These are phyloP conservation scores for Solanum appendiculatum DNA, from an alignment of 257 asterid genomes.

Conservation along the genomic window DNA sequence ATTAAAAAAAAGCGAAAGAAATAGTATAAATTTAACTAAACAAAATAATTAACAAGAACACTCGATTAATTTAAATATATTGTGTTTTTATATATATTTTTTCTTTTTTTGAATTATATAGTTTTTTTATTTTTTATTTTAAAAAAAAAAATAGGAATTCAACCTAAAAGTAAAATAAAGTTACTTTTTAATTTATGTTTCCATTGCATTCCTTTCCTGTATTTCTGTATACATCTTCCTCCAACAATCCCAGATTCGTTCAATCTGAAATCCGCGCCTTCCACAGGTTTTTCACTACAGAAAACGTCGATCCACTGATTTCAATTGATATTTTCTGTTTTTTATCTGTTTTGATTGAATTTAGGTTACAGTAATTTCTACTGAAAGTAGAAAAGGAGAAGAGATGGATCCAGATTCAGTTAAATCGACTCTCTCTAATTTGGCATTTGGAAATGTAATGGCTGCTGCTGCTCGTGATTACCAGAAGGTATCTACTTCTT, in stretches of 20 bases:
- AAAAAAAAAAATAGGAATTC: too few relatives aligned
- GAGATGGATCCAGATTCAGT: constrained; percentile 82
- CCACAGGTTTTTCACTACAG: neutral
- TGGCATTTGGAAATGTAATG: constrained; percentile 91
- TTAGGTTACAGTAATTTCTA: neutral
- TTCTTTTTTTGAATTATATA: too few relatives aligned
- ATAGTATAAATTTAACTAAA: too few relatives aligned
- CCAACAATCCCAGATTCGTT: neutral
- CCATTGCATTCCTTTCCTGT: neutral
- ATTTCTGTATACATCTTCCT: neutral
- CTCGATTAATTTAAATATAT: too few relatives aligned
- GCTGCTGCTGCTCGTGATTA: constrained; percentile 99
- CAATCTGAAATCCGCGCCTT: neutral
- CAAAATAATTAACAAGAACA: too few relatives aligned
- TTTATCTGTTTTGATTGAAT: neutral
- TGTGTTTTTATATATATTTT: too few relatives aligned
- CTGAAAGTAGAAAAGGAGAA: neutral
- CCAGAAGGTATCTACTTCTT: constrained; percentile 48
- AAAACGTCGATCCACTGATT: neutral
- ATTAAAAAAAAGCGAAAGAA: too few relatives aligned
- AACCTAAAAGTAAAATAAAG: too few relatives aligned
- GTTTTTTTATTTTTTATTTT: too few relatives aligned
- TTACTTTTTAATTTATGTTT: too few relatives aligned
- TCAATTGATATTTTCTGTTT: neutral
- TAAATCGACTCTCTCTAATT: constrained; percentile 73